Base-by-base conservation (phyloP, 1,284 basidiomycete genomes). In the Xerocomus cyaneibrunnescens region DNA sequence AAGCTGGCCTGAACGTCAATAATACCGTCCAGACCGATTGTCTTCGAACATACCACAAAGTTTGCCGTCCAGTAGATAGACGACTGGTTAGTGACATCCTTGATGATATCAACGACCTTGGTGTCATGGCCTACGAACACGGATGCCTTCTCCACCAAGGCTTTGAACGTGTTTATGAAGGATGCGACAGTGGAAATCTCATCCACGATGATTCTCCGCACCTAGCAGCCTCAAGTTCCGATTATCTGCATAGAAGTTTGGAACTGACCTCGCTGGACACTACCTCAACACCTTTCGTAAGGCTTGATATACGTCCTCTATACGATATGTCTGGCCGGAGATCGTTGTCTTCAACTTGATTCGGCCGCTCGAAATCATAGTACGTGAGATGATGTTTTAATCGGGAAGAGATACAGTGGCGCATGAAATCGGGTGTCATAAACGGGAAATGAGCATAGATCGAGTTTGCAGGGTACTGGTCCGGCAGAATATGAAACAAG, bases 361-460 rank as follows among this genome's bases (percentile, higher is more conserved):
- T 38, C 1, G 64, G 64, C 42, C 54, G 52, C 34, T 21, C 45
- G 42, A 68, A 66, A 35, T 67, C 51, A 19, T 67, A 65, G 44
- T 62, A 63, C 3, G 36, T 12, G 34, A 60, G 39, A 39, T n/a
- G n/a, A n/a, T 54, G 52, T 6, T 13, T 14, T 14, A 59, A 49
- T 14, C 48, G 54, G 35, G 59, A 41, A 27, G 45, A 22, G 28
- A 70, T 54, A 40, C 31, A 44, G 14, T 41, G 6, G 4, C 19
- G 54, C 53, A 69, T 68, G 45, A 63, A 74, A 6, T 61, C 56
- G 0, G 84, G 83, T 8, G 76, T 77, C 54, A 83, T 62, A 72
- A 87, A 84, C 4, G 84, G 84, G 72, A 86, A 85, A 59, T 81
- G 80, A 5, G 82, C 84, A 53, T 84, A 83, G 0, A 76, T 74